Conservation (phyloP, 2,329 filamentous ascomycete species). For the Byssochlamys sp. region DNA sequence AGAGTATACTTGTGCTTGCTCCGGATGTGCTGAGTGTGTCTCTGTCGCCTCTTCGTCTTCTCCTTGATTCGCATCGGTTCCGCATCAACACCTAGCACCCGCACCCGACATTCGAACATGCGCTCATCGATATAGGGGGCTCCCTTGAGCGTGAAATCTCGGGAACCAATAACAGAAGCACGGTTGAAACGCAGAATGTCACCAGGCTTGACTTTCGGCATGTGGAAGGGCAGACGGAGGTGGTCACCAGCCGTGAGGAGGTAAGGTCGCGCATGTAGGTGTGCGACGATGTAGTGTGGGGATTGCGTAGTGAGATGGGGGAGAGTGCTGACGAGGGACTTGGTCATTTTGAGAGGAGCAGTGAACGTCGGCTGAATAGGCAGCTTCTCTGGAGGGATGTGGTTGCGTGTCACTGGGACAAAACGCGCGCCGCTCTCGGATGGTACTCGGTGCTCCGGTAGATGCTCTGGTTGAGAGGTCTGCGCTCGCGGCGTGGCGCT, state of each 20-base stretch:
- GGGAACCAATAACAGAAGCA: slow-evolving; percentile 68
- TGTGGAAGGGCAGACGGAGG: slow-evolving; percentile 67
- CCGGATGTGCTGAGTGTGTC: slow-evolving; percentile 60
- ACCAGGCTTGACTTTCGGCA: slow-evolving; percentile 66
- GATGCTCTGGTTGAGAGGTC: slow-evolving; percentile 11
- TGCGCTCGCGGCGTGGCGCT: slow-evolving; percentile 18
- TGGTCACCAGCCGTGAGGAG: slow-evolving; percentile 55
- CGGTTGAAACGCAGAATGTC: slow-evolving; percentile 82
- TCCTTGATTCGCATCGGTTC: slow-evolving; percentile 68
- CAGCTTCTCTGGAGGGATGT: slow-evolving; percentile 23
- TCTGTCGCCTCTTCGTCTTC: slow-evolving; percentile 68
- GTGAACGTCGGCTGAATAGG: slow-evolving; percentile 29
- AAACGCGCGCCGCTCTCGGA: slow-evolving; percentile 3
- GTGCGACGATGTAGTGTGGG: slow-evolving; percentile 40
- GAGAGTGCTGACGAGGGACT: slow-evolving; percentile 33
- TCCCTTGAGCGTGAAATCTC: slow-evolving; percentile 83
- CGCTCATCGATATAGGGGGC: slow-evolving; percentile 71
- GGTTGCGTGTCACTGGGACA: slow-evolving; percentile 13
- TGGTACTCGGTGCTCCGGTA: slow-evolving; percentile 2
- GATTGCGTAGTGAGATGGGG: slow-evolving; percentile 36
- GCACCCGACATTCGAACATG: slow-evolving; percentile 74
- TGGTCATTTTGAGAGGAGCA: slow-evolving; percentile 30
- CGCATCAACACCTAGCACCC: slow-evolving; percentile 73
- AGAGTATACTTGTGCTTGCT: slow-evolving; percentile 91
- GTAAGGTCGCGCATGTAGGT: slow-evolving; percentile 42